A percentile compares a stretch with the other conserved stretches of the same genome.
Evolutionary conservation across 1,139 yeast genomes (phyloP).

Genomic region (Oligophagozyma castellii): DNA sequence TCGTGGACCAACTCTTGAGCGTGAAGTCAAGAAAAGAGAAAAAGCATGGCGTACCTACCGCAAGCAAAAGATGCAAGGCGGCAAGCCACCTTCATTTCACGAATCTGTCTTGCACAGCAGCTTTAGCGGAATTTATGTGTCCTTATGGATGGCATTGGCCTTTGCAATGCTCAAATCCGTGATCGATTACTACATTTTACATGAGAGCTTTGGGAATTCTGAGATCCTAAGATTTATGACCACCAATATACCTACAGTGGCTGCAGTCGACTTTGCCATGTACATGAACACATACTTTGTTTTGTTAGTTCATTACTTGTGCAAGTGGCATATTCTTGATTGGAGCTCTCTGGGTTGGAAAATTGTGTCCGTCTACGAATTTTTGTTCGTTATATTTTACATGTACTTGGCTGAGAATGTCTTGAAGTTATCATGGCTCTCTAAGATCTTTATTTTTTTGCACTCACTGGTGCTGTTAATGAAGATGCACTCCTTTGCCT

Average conservation of each 20-base stretch:
- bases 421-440: slow-evolving; percentile 66
- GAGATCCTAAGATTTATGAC: slow-evolving; percentile 38
- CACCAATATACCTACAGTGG: slow-evolving; percentile 49
- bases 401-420: slow-evolving; percentile 37
- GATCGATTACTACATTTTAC: slow-evolving; percentile 29
- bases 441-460: slow-evolving; percentile 62
- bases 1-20: slow-evolving; percentile 20
- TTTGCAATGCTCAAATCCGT: slow-evolving; percentile 36
- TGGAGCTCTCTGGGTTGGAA: slow-evolving; percentile 57
- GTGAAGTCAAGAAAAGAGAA: slow-evolving; percentile 10
- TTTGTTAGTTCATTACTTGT: slow-evolving; percentile 38
- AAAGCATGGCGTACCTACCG: slow-evolving; percentile 6
- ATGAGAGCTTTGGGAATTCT: slow-evolving; percentile 30
- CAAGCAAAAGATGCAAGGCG: slow-evolving; percentile 3
- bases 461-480: slow-evolving; percentile 78
- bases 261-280: slow-evolving; percentile 55
- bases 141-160: slow-evolving; percentile 55
- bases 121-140: slow-evolving; percentile 53
- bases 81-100: slow-evolving; percentile 6
- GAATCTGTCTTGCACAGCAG: slow-evolving; percentile 6
- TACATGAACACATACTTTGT: slow-evolving; percentile 48
- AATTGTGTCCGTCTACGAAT: slow-evolving; percentile 44
- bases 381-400: slow-evolving; percentile 33
- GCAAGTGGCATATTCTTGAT: slow-evolving; percentile 30
- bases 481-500: slow-evolving; percentile 88